Conservation (phyloP, 1,139 yeast species). For the Pneumocystis canis region DNA sequence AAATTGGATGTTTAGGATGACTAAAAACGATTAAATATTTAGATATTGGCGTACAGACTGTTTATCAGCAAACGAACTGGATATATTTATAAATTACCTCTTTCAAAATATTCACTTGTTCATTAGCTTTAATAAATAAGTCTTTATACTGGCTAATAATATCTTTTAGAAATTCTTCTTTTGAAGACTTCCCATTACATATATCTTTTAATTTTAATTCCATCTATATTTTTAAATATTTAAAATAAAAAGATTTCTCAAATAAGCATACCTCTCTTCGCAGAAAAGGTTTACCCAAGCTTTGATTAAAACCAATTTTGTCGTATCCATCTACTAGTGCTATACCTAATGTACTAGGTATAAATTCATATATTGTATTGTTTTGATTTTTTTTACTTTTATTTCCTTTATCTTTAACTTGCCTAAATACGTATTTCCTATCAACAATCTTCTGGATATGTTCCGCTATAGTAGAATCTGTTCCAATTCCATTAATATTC, state of each 20-base stretch:
- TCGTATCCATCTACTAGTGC: conserved; percentile 84
- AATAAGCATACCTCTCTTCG: conserved; percentile 35
- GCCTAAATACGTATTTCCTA: conserved; percentile 52
- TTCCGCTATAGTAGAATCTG: conserved; percentile 98
- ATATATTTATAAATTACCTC: not conserved
- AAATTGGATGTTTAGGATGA: not conserved
- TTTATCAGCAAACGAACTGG: not conserved
- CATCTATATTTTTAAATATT: conserved; percentile 22
- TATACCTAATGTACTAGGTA: conserved; percentile 76
- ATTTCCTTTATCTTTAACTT: conserved; percentile 10
- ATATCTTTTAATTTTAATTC: conserved; percentile 56
- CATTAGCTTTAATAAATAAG: conserved; percentile 17
- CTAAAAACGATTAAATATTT: not conserved
- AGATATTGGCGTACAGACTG: not conserved
- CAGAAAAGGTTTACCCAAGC: conserved; percentile 78
- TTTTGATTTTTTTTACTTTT: not conserved
- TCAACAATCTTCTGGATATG: conserved; percentile 69
- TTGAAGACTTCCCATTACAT: conserved; percentile 46
- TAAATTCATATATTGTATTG: conserved; percentile 24
- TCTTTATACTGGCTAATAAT: conserved; percentile 48
- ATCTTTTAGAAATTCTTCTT: conserved; percentile 41
- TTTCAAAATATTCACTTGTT: not conserved
- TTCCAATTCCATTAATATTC: conserved; percentile 97
- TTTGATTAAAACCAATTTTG: conserved; percentile 51
- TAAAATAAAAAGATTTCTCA: not conserved